Base-by-base conservation (phyloP, 805 yeast genomes). In the Yarrowia deformans region DNA sequence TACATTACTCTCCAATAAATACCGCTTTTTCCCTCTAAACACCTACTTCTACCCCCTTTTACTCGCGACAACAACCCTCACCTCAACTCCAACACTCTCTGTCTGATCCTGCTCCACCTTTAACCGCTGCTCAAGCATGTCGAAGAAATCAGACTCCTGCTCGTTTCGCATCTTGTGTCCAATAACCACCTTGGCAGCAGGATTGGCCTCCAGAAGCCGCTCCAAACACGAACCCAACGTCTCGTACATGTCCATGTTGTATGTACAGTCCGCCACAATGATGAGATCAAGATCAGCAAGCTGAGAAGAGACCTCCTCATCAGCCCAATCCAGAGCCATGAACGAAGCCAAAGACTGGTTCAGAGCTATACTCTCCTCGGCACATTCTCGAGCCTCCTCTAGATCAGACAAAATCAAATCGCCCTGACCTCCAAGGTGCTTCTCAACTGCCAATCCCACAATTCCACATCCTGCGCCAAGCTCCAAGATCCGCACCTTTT, bases 391-490 rank as follows among this genome's bases (percentile, higher is more conserved):
- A 0, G 84, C 83, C 37, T 81, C 83, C 1, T 72, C 74, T 2
- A 81, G 72, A 69, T 82, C 84, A 0, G 84, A 80, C 1, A 80
- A 77, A 5, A 73, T 46, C 1, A 79, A 71, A 2, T 40, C 37
- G 13, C 76, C 60, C 8, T 71, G 58, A 1, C 71, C 48, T 14
- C 75, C 71, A 2, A 74, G 16, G 12, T 60, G 66, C 32, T 73
- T 75, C 23, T 74, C 72, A 32, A 81, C 48, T 8, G 76, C 74
- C 5, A 80, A 64, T 2, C 83, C 80, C 0, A 79, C 79, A 0
- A 81, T 71, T 0, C 84, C 84, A 60, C 83, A 80, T 0, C 84
- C 84, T 3, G 84, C 77, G 0, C 84, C 84, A 1, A 82, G 74
- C 69, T 82, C 84, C 13, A 82, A 67, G 2, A 60, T 32, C 1